Conservation (phyloP, 768 basidiomycete species). For the Calvatia gigantea region DNA sequence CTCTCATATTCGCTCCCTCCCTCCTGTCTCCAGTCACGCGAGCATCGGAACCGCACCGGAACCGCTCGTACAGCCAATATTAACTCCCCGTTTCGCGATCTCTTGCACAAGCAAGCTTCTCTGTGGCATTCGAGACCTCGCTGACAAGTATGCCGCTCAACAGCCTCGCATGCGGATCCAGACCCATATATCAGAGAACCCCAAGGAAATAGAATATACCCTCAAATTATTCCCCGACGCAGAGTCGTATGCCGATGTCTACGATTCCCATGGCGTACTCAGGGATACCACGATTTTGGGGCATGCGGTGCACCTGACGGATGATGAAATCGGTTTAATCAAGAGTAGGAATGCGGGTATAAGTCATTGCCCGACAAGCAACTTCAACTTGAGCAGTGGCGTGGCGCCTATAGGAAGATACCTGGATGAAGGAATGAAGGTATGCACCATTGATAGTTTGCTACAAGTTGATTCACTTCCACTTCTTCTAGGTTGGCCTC, state of each 20-base stretch:
- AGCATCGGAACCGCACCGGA: conserved; percentile 26
- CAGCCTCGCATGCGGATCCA: conserved; percentile 72
- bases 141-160: conserved; percentile 19
- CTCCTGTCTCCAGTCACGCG: conserved; percentile 25
- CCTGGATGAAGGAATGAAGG: conserved; percentile 86
- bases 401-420: conserved; percentile 74
- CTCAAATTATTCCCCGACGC: conserved; percentile 62
- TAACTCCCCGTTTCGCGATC: conserved; percentile 97
- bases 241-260: conserved; percentile 72
- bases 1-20: conserved; percentile 58
- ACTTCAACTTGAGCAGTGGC: conserved; percentile 88
- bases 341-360: conserved; percentile 65
- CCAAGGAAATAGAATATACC: conserved; percentile 64
- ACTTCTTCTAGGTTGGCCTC: conserved; percentile 69
- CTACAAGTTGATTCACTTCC: background rate
- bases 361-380: conserved; percentile 92
- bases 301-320: conserved; percentile 79
- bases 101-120: conserved; percentile 79
- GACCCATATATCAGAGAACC: conserved; percentile 91
- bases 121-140: conserved; percentile 55
- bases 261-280: conserved; percentile 76
- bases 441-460: conserved; percentile 23
- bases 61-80: conserved; percentile 79
- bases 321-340: conserved; percentile 72
- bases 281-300: conserved; percentile 80